Evolutionary conservation across 2,329 filamentous ascomycete species (phyloP), one percentile per base, ranked within the genome.

Genomic region (Chaetomium globosum): DNA sequence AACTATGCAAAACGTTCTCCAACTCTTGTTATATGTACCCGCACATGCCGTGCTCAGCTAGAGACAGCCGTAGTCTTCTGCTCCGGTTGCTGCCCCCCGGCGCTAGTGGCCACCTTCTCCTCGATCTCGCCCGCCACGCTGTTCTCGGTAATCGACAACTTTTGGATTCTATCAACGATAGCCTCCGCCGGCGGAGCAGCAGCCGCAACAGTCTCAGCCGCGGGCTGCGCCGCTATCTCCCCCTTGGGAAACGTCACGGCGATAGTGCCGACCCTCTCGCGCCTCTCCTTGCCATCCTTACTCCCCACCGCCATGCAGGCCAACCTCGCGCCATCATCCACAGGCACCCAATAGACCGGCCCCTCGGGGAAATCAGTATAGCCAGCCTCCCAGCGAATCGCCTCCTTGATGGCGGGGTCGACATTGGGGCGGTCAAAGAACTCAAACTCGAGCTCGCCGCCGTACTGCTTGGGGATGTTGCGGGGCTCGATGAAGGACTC

Each of bases 391-490:
- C 84, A 89, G 13, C 75, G 72, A 23, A 83, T 73, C 48, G 82
- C 74, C 23, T 81, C 80, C 49, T 80, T 76, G 75, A 86, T 83
- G 36, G 77, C 75, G 0, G 85, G 84, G 70, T 97, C 93, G n/a
- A 93, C 78, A 59, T 86, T 84, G 7, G 90, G 89, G 77, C 89
- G 81, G 67, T 91, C 86, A 62, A 92, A 92, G 79, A 90, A 97
- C 58, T 84, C 79, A 80, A 90, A 97, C 28, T 96, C 89, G 9
- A 97, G 84, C 69, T 92, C 85, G 53, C 94, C 94, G 66, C 94
- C 94, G 75, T 97, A 98, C 75, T 89, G 87, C 76, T 91, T 93
- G 21, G 94, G 94, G 68, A 98, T 93, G 77, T 94, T 91, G 61
- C 85, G 83, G 0, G 86, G 82, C 61, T 96, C 90, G 75, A 98